phyloP scores from a whole-genome alignment of 768 basidiomycete genomes.

The Mycena albidolilacea region DNA sequence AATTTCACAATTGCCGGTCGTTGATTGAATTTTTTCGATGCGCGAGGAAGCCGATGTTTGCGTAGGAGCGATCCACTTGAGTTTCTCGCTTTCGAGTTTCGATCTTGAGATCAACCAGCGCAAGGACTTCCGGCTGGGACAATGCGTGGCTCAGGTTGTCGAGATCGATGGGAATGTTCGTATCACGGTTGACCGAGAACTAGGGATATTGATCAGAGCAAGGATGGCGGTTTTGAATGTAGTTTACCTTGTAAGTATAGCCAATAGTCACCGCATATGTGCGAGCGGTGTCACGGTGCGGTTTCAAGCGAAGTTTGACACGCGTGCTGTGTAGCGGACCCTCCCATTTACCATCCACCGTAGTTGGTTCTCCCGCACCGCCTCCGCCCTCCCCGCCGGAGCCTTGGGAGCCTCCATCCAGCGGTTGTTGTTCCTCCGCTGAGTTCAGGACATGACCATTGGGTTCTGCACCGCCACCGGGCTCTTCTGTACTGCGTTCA shows the following conservation, averaged over 20 bases:
- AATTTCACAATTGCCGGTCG: slow-evolving; percentile 4
- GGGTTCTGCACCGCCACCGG: not conserved
- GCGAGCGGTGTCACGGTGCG: not conserved
- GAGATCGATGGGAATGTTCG: not conserved
- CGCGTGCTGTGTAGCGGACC: slow-evolving; percentile 8
- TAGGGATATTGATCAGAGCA: not conserved
- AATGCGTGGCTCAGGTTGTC: not conserved
- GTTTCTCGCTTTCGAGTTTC: slow-evolving; percentile 14
- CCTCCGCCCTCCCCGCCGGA: slow-evolving; percentile 9
- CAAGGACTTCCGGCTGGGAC: slow-evolving; percentile 23
- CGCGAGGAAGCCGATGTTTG: slow-evolving; percentile 20
- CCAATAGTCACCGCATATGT: slow-evolving; percentile 1
- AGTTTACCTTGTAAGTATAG: slow-evolving; percentile 19
- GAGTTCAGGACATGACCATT: not conserved
- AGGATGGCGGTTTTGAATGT: not conserved
- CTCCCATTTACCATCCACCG: slow-evolving; percentile 8
- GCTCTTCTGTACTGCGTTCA: not conserved
- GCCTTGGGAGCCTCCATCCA: not conserved
- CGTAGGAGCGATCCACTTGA: slow-evolving; percentile 25
- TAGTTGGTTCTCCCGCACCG: slow-evolving; percentile 7
- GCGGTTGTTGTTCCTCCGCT: not conserved
- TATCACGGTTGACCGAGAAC: slow-evolving; percentile 3
- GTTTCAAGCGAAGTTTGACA: slow-evolving; percentile 9
- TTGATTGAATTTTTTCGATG: slow-evolving; percentile 23
- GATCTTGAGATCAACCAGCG: slow-evolving; percentile 19